phyloP scores from a whole-genome alignment of 2,329 filamentous ascomycete genomes.

The Chaetomiaceae sp. region DNA sequence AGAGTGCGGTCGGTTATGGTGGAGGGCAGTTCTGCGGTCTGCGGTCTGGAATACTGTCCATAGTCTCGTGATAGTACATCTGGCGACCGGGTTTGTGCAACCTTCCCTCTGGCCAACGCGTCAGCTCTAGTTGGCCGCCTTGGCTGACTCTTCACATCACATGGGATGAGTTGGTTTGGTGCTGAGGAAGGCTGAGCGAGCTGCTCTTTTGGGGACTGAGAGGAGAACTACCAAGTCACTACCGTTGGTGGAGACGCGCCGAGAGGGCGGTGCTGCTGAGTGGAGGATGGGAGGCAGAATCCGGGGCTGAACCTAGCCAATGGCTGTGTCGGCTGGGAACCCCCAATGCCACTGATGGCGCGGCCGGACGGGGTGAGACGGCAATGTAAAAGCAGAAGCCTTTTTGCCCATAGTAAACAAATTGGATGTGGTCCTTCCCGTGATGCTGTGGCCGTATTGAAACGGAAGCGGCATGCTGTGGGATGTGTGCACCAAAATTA shows the following conservation, averaged over 20 bases:
- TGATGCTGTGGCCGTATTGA: not conserved
- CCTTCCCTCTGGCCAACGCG: constrained; percentile 3
- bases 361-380: not conserved
- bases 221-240: no score
- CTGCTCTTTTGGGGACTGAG: no score
- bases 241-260: not conserved
- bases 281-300: not conserved
- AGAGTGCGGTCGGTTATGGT: not conserved
- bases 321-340: not conserved
- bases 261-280: not conserved
- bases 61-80: not conserved
- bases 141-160: not conserved
- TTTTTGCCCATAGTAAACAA: not conserved
- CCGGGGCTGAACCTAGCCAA: not conserved
- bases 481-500: no score
- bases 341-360: not conserved
- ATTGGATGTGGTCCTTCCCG: not conserved
- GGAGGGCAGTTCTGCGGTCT: not conserved
- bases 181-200: not conserved
- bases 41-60: constrained; percentile 1
- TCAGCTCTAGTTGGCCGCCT: constrained; percentile 8
- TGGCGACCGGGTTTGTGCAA: not conserved
- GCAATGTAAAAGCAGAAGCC: not conserved
- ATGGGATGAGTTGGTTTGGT: no score
- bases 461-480: no score